Evolutionary conservation across 1,139 yeast genomes (phyloP).

Genomic region (Pichia norvegensis): DNA sequence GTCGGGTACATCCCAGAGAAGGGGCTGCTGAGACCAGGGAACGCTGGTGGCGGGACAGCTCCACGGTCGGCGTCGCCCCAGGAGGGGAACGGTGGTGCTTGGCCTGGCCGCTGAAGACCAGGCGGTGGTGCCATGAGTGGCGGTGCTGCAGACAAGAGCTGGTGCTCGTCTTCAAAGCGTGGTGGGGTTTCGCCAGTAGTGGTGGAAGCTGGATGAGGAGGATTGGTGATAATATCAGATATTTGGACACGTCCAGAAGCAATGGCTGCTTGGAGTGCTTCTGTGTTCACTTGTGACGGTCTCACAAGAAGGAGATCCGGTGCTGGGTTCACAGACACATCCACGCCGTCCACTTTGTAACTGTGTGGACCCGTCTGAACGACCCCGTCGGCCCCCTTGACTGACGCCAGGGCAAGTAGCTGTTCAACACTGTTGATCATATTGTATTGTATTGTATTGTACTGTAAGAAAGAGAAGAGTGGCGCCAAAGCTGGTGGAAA

Average conservation of each 20-base stretch:
- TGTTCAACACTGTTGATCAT: no score
- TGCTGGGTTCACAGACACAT: neutral
- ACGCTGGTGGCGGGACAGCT: neutral
- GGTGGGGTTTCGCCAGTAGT: constrained; percentile 15
- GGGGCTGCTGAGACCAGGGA: neutral
- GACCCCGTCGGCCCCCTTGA: neutral
- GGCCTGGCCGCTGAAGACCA: neutral
- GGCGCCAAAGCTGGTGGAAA: neutral
- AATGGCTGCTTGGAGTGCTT: neutral
- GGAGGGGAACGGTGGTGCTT: neutral
- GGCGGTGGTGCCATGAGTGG: neutral
- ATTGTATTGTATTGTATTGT: no score
- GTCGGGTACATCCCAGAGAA: neutral
- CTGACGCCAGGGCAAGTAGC: neutral
- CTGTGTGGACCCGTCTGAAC: neutral
- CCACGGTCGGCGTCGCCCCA: constrained; percentile 42
- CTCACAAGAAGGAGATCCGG: neutral
- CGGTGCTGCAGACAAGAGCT: constrained; percentile 7
- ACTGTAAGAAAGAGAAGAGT: neutral
- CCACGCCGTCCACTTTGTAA: neutral
- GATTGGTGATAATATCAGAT: neutral
- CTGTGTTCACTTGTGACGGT: neutral
- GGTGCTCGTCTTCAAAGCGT: constrained; percentile 31
- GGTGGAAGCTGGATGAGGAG: no score
- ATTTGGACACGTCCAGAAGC: neutral